phyloP scores from a whole-genome alignment of 306 rosid genomes.

The Oemleria cerasiformis region DNA sequence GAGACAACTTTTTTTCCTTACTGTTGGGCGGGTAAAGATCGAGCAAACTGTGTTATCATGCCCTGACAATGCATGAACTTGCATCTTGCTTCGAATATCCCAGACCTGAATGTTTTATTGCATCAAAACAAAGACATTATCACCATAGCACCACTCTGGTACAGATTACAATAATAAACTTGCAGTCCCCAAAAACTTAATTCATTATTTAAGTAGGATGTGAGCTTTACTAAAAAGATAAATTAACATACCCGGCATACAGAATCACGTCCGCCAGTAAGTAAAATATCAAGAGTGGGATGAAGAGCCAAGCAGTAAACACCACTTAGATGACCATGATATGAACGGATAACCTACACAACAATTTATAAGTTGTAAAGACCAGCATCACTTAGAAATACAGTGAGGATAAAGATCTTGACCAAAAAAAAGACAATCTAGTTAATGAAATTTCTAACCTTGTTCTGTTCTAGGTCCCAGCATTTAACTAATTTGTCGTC shows the following conservation, averaged over 20 bases:
- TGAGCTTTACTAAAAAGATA: slow-evolving; percentile 18
- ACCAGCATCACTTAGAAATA: slow-evolving; percentile 16
- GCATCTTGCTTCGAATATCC: slow-evolving; percentile 98
- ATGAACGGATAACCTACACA: slow-evolving; percentile 85
- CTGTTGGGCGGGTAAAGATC: slow-evolving; percentile 88
- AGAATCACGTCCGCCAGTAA: slow-evolving; percentile 99
- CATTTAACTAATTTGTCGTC: slow-evolving; percentile 98
- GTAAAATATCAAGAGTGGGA: slow-evolving; percentile 87
- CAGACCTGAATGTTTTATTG: slow-evolving; percentile 64
- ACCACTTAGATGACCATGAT: slow-evolving; percentile 99
- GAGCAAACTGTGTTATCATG: slow-evolving; percentile 98
- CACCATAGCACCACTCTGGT: slow-evolving; percentile 11
- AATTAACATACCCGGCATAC: slow-evolving; percentile 83
- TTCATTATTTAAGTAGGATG: slow-evolving; percentile 14
- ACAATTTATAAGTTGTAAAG: slow-evolving; percentile 18
- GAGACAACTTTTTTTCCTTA: slow-evolving; percentile 30
- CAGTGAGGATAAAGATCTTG: slow-evolving; percentile 9
- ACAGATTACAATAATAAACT: slow-evolving; percentile 7
- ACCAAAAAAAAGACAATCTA: neutral
- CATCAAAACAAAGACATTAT: slow-evolving; percentile 20
- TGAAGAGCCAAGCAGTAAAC: slow-evolving; percentile 97
- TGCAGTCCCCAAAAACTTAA: slow-evolving; percentile 7
- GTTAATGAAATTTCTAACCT: slow-evolving; percentile 42
- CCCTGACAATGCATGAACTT: slow-evolving; percentile 84
- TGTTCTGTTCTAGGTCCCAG: slow-evolving; percentile 99